A percentile compares a stretch with the other conserved stretches of the same genome.
Evolutionary conservation across 2,329 filamentous ascomycete genomes (phyloP).

Genomic region (Phyllosticta citribraziliensis): DNA sequence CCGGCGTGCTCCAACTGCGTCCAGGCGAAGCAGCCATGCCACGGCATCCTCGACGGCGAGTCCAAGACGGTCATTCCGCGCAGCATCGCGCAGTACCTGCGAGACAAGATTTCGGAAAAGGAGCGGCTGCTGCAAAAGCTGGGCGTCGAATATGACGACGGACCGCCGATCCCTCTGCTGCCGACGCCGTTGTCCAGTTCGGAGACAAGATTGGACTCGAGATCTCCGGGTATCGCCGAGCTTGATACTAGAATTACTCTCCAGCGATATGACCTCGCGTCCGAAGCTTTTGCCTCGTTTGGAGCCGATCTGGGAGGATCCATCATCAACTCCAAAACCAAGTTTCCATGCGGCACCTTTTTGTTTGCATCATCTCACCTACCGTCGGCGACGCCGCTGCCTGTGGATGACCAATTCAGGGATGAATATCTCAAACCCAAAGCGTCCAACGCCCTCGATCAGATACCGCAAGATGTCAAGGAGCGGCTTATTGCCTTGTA

Average conservation of each 20-base stretch:
- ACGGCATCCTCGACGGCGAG: slow-evolving; percentile 11
- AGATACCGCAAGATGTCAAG: slow-evolving; percentile 2
- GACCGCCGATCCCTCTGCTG: neutral
- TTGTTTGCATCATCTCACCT: slow-evolving; percentile 7
- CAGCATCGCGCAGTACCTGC: slow-evolving; percentile 10
- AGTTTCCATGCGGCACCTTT: slow-evolving; percentile 8
- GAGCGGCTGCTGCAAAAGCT: slow-evolving; percentile 4
- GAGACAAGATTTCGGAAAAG: slow-evolving; percentile 11
- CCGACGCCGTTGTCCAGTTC: neutral
- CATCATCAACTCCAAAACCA: slow-evolving; percentile 1
- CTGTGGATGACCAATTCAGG: neutral
- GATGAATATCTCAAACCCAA: slow-evolving; percentile 5
- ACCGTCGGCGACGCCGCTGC: neutral
- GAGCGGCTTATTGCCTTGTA: slow-evolving; percentile 7
- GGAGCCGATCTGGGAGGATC: neutral
- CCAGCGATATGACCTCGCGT: slow-evolving; percentile 3
- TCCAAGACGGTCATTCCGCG: slow-evolving; percentile 10
- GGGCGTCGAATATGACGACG: slow-evolving; percentile 4
- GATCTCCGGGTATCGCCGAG: neutral
- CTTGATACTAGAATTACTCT: neutral
- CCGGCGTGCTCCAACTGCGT: slow-evolving; percentile 10
- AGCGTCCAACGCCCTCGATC: slow-evolving; percentile 2
- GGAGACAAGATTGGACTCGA: neutral
- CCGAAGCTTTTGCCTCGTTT: slow-evolving; percentile 6
- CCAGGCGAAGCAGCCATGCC: slow-evolving; percentile 10